phyloP scores from a whole-genome alignment of 306 rosid genomes.

The Hippophae rhamnoides region DNA sequence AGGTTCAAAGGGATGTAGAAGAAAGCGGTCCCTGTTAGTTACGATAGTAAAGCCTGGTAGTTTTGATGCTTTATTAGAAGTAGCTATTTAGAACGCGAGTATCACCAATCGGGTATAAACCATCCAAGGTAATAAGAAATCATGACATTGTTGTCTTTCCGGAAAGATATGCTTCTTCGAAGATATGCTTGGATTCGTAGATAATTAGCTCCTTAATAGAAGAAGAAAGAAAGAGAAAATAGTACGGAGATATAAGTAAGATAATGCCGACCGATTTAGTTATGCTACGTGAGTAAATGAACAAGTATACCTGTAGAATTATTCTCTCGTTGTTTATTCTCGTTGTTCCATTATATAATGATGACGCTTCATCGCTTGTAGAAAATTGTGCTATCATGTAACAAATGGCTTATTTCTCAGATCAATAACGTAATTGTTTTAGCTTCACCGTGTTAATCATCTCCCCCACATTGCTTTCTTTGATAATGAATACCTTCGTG shows the following conservation, averaged over 20 bases:
- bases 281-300: not conserved
- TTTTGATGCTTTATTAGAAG: conserved; percentile 30
- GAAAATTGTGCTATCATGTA: no score
- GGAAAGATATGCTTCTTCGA: conserved; percentile 23
- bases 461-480: no score
- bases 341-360: no score
- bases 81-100: conserved; percentile 48
- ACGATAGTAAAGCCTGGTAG: conserved; percentile 36
- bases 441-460: no score
- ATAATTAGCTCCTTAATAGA: not conserved
- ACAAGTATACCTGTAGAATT: no score
- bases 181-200: conserved; percentile 20
- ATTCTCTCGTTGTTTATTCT: no score
- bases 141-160: conserved; percentile 27
- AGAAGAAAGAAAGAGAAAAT: not conserved
- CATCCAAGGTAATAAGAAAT: conserved; percentile 53
- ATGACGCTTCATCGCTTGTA: no score
- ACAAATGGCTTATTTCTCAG: no score
- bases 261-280: not conserved
- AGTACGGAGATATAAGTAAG: not conserved
- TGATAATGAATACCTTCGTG: no score
- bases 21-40: conserved; percentile 30
- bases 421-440: no score
- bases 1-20: conserved; percentile 33
- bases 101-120: conserved; percentile 56